Evolutionary conservation across 1,139 yeast genomes (phyloP).

Genomic region (Magnusiomyces clavatus): DNA sequence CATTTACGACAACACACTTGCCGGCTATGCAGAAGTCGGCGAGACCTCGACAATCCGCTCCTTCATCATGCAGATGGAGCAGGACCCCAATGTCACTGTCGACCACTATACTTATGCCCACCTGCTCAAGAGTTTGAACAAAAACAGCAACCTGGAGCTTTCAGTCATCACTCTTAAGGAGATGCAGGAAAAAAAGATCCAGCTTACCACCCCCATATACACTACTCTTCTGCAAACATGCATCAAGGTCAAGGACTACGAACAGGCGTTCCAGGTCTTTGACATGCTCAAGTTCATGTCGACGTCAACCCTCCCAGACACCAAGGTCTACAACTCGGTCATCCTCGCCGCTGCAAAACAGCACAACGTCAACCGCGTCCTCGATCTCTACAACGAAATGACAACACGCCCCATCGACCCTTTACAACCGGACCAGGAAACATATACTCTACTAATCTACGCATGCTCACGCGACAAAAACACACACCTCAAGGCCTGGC

Average conservation of each 20-base stretch:
- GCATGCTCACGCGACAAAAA: constrained; percentile 57
- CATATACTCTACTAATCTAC: constrained; percentile 58
- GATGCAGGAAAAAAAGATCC: constrained; percentile 44
- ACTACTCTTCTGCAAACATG: constrained; percentile 62
- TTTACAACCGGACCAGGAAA: constrained; percentile 40
- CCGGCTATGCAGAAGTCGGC: constrained; percentile 31
- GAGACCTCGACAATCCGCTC: constrained; percentile 27
- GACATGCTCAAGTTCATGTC: constrained; percentile 82
- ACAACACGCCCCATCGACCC: constrained; percentile 31
- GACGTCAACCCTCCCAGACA: constrained; percentile 54
- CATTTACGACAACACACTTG: constrained; percentile 27
- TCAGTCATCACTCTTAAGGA: constrained; percentile 33
- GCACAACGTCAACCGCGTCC: constrained; percentile 59
- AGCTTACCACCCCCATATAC: constrained; percentile 52
- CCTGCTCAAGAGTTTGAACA: constrained; percentile 36
- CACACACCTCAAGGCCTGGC: constrained; percentile 62
- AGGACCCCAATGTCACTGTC: constrained; percentile 31
- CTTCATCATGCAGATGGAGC: constrained; percentile 29
- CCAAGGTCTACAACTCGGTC: constrained; percentile 61
- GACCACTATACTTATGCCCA: constrained; percentile 38
- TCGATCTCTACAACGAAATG: constrained; percentile 75
- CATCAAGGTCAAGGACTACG: constrained; percentile 44
- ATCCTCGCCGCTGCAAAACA: constrained; percentile 57
- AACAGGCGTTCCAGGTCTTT: constrained; percentile 63
- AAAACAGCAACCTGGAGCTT: constrained; percentile 29